A percentile compares a stretch with the other conserved stretches of the same genome.
Evolutionary conservation across 352 stramenopile species (phyloP).

Genomic region (Pythium chondricola): DNA sequence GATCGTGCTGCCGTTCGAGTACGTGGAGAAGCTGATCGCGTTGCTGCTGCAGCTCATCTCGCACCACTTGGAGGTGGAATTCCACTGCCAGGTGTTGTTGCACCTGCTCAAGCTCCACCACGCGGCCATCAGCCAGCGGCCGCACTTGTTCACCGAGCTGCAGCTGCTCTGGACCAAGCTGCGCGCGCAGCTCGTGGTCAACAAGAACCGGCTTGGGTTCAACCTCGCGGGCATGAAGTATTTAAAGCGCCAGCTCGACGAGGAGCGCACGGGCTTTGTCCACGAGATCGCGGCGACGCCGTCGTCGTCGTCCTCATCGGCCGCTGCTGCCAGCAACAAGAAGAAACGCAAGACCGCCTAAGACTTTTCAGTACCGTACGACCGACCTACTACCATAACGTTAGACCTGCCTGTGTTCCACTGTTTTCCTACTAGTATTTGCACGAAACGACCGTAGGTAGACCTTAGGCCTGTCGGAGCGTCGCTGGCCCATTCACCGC

Average conservation of each 20-base stretch:
- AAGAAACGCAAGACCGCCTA: constrained; percentile 57
- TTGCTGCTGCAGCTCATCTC: constrained; percentile 90
- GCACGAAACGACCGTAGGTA: too few species aligned
- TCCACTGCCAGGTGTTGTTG: constrained; percentile 82
- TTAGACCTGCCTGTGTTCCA: too few species aligned
- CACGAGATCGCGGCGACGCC: constrained; percentile 53
- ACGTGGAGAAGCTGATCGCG: constrained; percentile 91
- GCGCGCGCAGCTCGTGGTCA: constrained; percentile 60
- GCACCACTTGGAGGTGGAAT: constrained; percentile 87
- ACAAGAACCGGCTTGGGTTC: constrained; percentile 85
- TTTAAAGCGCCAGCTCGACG: constrained; percentile 81
- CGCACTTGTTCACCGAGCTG: constrained; percentile 65
- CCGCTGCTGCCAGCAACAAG: constrained; percentile 10
- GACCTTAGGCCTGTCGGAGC: too few species aligned
- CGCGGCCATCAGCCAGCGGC: constrained; percentile 64
- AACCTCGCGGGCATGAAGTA: constrained; percentile 85
- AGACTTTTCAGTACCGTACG: too few species aligned
- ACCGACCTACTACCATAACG: background rate
- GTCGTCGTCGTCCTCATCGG: constrained; percentile 7
- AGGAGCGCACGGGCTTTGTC: constrained; percentile 70
- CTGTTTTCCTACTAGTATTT: too few species aligned
- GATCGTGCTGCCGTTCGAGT: constrained; percentile 95
- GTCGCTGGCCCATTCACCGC: too few species aligned
- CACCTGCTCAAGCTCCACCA: constrained; percentile 77
- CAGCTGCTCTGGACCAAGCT: constrained; percentile 76